Evolutionary conservation across 257 asterid genomes (phyloP).

Genomic region (Ballota nigra): DNA sequence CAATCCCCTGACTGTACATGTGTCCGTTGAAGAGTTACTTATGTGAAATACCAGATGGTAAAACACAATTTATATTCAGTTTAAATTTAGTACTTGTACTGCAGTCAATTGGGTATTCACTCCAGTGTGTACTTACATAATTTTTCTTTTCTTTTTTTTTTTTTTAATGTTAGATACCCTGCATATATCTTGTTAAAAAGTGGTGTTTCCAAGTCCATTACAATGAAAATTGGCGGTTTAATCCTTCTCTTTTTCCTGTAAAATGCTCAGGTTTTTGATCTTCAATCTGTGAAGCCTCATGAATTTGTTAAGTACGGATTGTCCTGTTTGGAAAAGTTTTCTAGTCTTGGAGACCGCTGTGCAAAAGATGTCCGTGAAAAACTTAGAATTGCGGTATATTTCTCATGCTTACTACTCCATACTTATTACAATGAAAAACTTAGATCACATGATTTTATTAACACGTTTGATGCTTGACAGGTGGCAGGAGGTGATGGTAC

Average conservation of each 20-base stretch:
- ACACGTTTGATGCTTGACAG: conserved; percentile 43
- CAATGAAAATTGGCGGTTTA: conserved; percentile 3
- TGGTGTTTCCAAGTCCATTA: conserved; percentile 2
- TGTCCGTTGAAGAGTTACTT: background rate
- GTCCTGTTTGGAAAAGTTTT: conserved; percentile 85
- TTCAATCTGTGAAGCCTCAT: conserved; percentile 82
- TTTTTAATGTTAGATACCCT: background rate
- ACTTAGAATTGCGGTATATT: conserved; percentile 84
- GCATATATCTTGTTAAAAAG: conserved; percentile 5
- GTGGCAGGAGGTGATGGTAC: conserved; percentile 99
- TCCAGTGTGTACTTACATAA: background rate
- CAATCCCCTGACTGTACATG: background rate
- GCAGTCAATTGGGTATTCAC: conserved; percentile 7
- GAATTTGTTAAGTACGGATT: conserved; percentile 87
- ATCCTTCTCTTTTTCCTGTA: conserved; percentile 22
- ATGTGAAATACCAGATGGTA: background rate
- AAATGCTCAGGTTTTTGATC: conserved; percentile 87
- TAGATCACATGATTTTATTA: conserved; percentile 16
- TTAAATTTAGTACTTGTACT: background rate
- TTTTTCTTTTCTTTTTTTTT: too few relatives aligned
- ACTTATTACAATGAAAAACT: too few relatives aligned
- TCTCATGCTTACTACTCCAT: conserved; percentile 23
- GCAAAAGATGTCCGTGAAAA: conserved; percentile 76
- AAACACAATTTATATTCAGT: background rate
- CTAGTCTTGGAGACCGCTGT: conserved; percentile 77